A percentile compares a stretch with the other conserved stretches of the same genome.
phyloP scores from a whole-genome alignment of 1,139 yeast species.

The Pichia sp. region DNA sequence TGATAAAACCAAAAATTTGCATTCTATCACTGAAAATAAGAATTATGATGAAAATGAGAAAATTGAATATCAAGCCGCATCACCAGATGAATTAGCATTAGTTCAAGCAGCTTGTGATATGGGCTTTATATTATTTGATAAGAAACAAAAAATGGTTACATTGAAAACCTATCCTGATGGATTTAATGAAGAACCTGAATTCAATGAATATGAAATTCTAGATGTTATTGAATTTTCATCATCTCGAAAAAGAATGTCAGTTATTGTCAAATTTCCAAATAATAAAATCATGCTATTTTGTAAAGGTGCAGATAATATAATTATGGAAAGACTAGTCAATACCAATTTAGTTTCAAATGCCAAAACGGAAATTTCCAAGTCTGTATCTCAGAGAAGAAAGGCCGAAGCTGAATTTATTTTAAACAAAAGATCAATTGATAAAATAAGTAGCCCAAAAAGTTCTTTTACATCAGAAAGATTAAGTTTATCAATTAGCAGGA shows the following conservation, averaged over 20 bases:
- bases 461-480: conserved; percentile 5
- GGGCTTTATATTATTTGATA: conserved; percentile 76
- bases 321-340: conserved; percentile 65
- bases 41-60: too few species aligned
- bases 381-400: conserved; percentile 58
- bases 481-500: conserved; percentile 3
- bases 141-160: conserved; percentile 51
- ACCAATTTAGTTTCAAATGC: conserved; percentile 54
- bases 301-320: conserved; percentile 96
- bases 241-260: conserved; percentile 89
- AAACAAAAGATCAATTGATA: conserved; percentile 33
- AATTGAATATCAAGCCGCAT: conserved; percentile 81
- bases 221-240: conserved; percentile 85
- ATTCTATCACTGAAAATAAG: too few species aligned
- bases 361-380: conserved; percentile 55
- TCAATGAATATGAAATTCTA: conserved; percentile 66
- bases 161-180: conserved; percentile 83
- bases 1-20: too few species aligned
- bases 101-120: conserved; percentile 92
- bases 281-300: conserved; percentile 73
- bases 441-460: conserved; percentile 5
- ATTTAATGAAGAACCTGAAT: conserved; percentile 53
- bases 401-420: conserved; percentile 78
- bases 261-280: conserved; percentile 74
- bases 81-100: conserved; percentile 93